phyloP scores from a whole-genome alignment of 805 yeast species.

The Naumovozyma dairenensis region DNA sequence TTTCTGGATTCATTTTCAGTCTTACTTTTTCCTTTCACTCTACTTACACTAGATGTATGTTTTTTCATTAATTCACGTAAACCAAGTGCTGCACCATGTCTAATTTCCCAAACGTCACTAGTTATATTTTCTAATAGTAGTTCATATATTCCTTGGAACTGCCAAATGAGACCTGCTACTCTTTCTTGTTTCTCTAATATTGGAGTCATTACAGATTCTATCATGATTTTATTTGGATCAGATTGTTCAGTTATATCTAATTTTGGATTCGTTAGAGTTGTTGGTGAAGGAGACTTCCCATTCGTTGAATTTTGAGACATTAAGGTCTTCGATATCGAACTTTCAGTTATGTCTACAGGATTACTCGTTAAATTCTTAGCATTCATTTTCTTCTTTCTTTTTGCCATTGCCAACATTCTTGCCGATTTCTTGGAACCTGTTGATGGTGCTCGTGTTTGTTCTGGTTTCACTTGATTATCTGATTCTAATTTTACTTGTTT shows the following conservation, averaged over 20 bases:
- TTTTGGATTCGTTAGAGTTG: slow-evolving; percentile 30
- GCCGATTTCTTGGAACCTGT: slow-evolving; percentile 40
- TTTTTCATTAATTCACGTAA: slow-evolving; percentile 62
- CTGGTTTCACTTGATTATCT: slow-evolving; percentile 7
- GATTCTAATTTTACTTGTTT: slow-evolving; percentile 10
- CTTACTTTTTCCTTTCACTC: slow-evolving; percentile 52
- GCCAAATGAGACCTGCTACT: slow-evolving; percentile 77
- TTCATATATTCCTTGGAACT: slow-evolving; percentile 87
- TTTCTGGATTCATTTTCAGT: slow-evolving; percentile 61
- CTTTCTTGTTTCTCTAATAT: slow-evolving; percentile 61
- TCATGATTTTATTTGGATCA: slow-evolving; percentile 71
- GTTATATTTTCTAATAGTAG: slow-evolving; percentile 68
- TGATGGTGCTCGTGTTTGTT: slow-evolving; percentile 4
- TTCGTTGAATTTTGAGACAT: slow-evolving; percentile 21
- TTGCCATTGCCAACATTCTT: slow-evolving; percentile 89
- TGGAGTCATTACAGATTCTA: slow-evolving; percentile 69
- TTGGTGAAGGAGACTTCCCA: slow-evolving; percentile 7
- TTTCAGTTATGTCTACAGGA: slow-evolving; percentile 62
- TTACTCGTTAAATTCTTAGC: slow-evolving; percentile 43
- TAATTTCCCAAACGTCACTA: slow-evolving; percentile 82
- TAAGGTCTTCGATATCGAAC: slow-evolving; percentile 46
- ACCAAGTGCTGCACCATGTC: slow-evolving; percentile 95
- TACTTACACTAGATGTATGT: slow-evolving; percentile 82
- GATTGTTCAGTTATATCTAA: slow-evolving; percentile 67
- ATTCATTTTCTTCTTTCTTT: slow-evolving; percentile 69